Evolutionary conservation across 495 filamentous ascomycete species (phyloP), one percentile per base, ranked within the genome.

Genomic region (Terfezia claveryi): DNA sequence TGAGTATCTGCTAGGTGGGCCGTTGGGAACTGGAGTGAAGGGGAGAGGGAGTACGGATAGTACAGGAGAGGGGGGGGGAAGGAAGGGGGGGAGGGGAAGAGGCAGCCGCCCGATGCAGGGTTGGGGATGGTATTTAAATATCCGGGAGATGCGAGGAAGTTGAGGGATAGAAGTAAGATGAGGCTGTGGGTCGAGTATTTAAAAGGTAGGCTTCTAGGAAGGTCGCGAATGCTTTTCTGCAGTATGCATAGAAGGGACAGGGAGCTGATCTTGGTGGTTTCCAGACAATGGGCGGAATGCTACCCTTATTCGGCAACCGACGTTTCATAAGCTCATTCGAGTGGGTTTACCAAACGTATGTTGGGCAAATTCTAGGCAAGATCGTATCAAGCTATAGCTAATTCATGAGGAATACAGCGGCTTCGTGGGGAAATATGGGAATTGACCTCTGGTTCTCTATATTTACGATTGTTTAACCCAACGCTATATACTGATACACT

Each of bases 351-450:
- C 91, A 2, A 98, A 98, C 52, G 63, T 66, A 56, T 50, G 27
- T 32, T 32, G 27, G 63, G 52, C 52, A 46, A 46, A 46, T 44
- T 41, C 32, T 37, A 41, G 2, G 27, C 27, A 23, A 9, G 12
- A 54, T 38, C 17, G 41, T 14, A 9, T 5, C 41, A 8, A 46
- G 17, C 41, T 14, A 23, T 12, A 17, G 23, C 41, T 46, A 46
- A 32, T 51, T 51, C n/a, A 6, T 16, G 50, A 51, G 11, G 23
- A 17, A 10, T 20, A 12, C 27, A 66, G 70, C 76, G 88, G 17
- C 72, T 98, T 27, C 74, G 91, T 44, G 92, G 92, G 54, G 91
- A 98, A 69, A 82, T 92, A 23, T 98, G 91, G 91, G 92, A 96
- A 64, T 72, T 94, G 41, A 82, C 85, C 0, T 94, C 87, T 9